phyloP scores from a whole-genome alignment of 176 grass and related monocot species.

The Canna indica region DNA sequence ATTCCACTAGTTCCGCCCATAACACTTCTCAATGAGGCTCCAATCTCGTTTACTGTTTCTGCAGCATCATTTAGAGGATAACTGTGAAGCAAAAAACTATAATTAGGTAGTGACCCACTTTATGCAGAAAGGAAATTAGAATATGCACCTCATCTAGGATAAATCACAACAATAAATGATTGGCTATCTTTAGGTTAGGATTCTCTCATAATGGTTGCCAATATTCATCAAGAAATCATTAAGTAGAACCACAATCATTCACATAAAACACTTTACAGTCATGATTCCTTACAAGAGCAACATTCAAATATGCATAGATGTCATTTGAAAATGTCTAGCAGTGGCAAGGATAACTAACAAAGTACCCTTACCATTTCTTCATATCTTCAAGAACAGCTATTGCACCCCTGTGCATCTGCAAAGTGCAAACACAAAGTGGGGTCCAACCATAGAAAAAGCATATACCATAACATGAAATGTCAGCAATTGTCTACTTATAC shows the following conservation, averaged over 20 bases:
- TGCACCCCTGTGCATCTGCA: constrained; percentile 96
- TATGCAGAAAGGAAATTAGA: constrained; percentile 11
- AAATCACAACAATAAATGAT: neutral
- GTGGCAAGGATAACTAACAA: neutral
- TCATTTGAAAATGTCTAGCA: constrained; percentile 7
- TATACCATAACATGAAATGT: neutral
- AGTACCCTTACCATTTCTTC: constrained; percentile 54
- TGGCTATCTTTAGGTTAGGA: too few species aligned
- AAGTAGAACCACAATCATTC: too few species aligned
- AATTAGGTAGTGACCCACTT: constrained; percentile 10
- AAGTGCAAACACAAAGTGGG: constrained; percentile 13
- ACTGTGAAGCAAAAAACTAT: constrained; percentile 40
- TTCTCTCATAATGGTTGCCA: too few species aligned
- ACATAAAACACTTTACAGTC: too few species aligned
- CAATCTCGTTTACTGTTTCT: constrained; percentile 90
- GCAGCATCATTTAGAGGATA: constrained; percentile 97
- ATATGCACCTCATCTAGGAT: neutral
- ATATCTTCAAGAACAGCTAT: constrained; percentile 91
- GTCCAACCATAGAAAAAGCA: neutral
- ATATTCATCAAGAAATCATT: too few species aligned
- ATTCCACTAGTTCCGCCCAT: constrained; percentile 99
- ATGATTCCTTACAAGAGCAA: too few species aligned
- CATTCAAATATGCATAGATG: neutral
- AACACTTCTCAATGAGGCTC: constrained; percentile 60
- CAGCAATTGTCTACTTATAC: constrained; percentile 24